Percentiles rank a stretch among this genome's conserved stretches.
These are phyloP conservation scores for Skeletonema potamos DNA, from an alignment of 108 stramenopile species.

Conservation along the genomic window DNA sequence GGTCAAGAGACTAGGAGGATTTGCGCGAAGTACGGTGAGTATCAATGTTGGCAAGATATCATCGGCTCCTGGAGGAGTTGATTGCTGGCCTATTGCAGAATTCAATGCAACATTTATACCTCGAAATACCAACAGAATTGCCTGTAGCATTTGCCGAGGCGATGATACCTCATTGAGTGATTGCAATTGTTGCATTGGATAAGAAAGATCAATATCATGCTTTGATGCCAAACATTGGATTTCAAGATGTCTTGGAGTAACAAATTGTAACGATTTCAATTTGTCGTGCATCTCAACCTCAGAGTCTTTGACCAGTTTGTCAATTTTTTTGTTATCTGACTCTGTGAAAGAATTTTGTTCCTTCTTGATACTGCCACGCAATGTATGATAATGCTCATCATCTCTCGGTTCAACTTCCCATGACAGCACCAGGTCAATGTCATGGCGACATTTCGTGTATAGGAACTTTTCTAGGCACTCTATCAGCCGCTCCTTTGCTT, in stretches of 20 bases:
- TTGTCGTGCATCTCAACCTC: conserved; percentile 39
- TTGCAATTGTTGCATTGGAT: conserved; percentile 50
- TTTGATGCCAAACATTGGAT: conserved; percentile 57
- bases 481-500: conserved; percentile 11
- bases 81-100: conserved; percentile 27
- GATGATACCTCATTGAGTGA: conserved; percentile 62
- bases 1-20: conserved; percentile 43
- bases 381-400: conserved; percentile 1
- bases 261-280: conserved; percentile 58
- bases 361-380: not conserved
- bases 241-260: conserved; percentile 75
- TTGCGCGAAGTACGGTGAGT: conserved; percentile 59
- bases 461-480: conserved; percentile 40
- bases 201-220: conserved; percentile 44
- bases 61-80: conserved; percentile 69
- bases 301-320: conserved; percentile 15
- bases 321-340: not conserved
- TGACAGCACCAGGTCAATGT: conserved; percentile 31
- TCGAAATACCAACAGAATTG: conserved; percentile 63
- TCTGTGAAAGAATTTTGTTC: not conserved
- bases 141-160: conserved; percentile 70
- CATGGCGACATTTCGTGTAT: conserved; percentile 32
- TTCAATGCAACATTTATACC: conserved; percentile 65
- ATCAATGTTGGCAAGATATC: conserved; percentile 84
- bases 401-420: conserved; percentile 11